Percentiles rank a stretch among this genome's conserved stretches.
Evolutionary conservation across 2,329 filamentous ascomycete genomes (phyloP).

Genomic region (Cercospora berteroae): DNA sequence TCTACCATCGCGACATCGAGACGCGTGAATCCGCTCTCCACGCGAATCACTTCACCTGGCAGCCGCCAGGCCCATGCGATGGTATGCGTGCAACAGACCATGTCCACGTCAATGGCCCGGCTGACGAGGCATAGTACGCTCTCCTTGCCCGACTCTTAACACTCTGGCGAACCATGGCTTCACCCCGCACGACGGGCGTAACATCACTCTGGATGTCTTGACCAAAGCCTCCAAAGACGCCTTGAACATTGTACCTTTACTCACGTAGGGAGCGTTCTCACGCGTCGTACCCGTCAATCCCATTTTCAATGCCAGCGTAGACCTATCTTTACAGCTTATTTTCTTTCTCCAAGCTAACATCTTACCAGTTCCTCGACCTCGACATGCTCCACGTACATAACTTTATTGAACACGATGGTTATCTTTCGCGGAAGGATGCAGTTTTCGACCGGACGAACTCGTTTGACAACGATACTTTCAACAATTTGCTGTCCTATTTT

Average conservation of each 20-base stretch:
- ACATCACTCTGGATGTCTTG: neutral
- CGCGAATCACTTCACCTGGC: neutral
- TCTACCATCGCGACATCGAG: neutral
- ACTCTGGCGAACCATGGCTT: neutral
- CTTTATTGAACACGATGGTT: neutral
- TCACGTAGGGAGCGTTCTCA: neutral
- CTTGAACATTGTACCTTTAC: neutral
- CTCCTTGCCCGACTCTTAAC: neutral
- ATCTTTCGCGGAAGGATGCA: neutral
- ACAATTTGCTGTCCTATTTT: neutral
- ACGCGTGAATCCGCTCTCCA: neutral
- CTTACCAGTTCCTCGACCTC: neutral
- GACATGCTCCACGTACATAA: neutral
- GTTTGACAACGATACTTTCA: neutral
- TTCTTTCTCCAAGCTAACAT: neutral
- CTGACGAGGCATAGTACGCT: neutral
- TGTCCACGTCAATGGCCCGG: neutral
- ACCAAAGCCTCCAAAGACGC: neutral
- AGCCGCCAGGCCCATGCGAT: neutral
- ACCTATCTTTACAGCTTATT: neutral
- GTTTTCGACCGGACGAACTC: neutral
- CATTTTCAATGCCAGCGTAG: neutral
- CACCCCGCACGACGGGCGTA: neutral
- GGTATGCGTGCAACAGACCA: neutral
- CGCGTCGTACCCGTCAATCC: neutral